phyloP scores from a whole-genome alignment of 2,329 filamentous ascomycete genomes.

The Myotisia sp. region DNA sequence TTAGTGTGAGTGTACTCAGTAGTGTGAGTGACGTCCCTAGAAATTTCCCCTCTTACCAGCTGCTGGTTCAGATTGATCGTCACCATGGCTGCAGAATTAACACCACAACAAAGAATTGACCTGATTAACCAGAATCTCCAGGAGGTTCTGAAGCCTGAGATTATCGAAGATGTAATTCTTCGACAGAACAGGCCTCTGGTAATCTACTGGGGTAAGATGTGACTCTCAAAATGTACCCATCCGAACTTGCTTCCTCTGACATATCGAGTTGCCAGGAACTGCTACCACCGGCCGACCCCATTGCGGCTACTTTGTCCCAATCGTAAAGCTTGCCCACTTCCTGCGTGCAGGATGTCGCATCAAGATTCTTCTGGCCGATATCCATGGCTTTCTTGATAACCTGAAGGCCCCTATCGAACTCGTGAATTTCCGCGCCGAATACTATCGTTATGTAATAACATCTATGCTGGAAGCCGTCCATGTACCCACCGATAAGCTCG shows the following conservation, averaged over 20 bases:
- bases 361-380: slow-evolving; percentile 55
- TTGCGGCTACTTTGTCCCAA: slow-evolving; percentile 72
- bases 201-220: slow-evolving; percentile 60
- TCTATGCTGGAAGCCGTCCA: slow-evolving; percentile 55
- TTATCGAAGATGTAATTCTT: slow-evolving; percentile 57
- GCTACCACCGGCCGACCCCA: slow-evolving; percentile 73
- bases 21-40: too few relatives aligned
- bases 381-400: slow-evolving; percentile 39
- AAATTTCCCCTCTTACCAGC: slow-evolving; percentile 17
- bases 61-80: slow-evolving; percentile 6
- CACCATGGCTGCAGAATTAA: slow-evolving; percentile 13
- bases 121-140: slow-evolving; percentile 70
- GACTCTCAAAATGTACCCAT: too few relatives aligned
- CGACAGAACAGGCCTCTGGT: slow-evolving; percentile 55
- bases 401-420: slow-evolving; percentile 70
- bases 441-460: slow-evolving; percentile 61
- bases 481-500: slow-evolving; percentile 58
- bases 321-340: slow-evolving; percentile 73
- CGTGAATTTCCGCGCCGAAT: slow-evolving; percentile 59
- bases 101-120: slow-evolving; percentile 46
- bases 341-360: slow-evolving; percentile 68
- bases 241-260: not conserved
- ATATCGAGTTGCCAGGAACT: slow-evolving; percentile 49
- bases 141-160: slow-evolving; percentile 71
- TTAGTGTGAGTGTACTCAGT: too few relatives aligned